Percentiles rank a stretch among this genome's conserved stretches.
Conservation (phyloP, 1,284 basidiomycete genomes). For the Sphagnurus paluster region DNA sequence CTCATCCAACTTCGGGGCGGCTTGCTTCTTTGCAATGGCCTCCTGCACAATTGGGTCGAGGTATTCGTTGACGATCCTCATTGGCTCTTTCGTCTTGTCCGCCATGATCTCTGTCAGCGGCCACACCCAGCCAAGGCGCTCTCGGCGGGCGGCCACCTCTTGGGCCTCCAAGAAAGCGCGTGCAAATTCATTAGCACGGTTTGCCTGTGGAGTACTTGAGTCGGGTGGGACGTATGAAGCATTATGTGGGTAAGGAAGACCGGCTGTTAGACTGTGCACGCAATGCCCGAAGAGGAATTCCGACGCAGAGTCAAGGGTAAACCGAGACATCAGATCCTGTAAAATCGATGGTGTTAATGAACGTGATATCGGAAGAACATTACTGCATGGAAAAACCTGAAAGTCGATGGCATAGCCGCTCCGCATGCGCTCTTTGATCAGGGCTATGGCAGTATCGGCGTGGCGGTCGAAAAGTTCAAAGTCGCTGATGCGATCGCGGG, state of each 20-base stretch:
- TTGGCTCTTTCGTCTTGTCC: constrained; percentile 29
- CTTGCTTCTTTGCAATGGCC: constrained; percentile 15
- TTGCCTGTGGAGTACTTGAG: constrained; percentile 12
- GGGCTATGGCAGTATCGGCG: constrained; percentile 33
- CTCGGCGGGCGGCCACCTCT: constrained; percentile 23
- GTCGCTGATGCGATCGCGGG: constrained; percentile 41
- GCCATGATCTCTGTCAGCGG: constrained; percentile 35
- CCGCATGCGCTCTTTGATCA: constrained; percentile 29
- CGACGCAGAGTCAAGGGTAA: constrained; percentile 43
- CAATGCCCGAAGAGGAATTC: constrained; percentile 49
- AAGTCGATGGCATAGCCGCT: constrained; percentile 44
- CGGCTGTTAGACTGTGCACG: constrained; percentile 29
- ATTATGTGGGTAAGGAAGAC: constrained; percentile 29
- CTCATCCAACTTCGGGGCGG: constrained; percentile 12
- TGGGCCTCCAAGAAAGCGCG: constrained; percentile 35
- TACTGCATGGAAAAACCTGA: constrained; percentile 26
- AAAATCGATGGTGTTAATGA: background rate
- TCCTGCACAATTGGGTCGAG: constrained; percentile 32
- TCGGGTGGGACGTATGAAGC: constrained; percentile 12
- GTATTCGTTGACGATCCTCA: constrained; percentile 32
- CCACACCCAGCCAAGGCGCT: constrained; percentile 33
- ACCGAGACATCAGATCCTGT: constrained; percentile 41
- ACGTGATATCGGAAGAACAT: background rate
- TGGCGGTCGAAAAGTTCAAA: constrained; percentile 48
- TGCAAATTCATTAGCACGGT: constrained; percentile 32